Conservation (phyloP, 192 early-diverging fungal species). For the Entomortierella beljakovae region DNA sequence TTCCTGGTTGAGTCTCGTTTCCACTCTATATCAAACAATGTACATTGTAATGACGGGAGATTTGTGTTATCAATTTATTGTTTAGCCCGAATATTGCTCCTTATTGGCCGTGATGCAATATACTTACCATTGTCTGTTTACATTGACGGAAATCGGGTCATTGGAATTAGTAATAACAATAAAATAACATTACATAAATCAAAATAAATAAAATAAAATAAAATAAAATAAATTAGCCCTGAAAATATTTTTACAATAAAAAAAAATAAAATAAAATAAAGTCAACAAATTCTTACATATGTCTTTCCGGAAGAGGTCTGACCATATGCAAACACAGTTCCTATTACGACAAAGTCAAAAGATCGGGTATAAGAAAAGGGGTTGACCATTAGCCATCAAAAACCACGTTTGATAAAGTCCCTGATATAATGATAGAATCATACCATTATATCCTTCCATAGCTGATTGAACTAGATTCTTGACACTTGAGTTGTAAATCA, state of each 20-base stretch:
- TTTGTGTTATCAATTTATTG: too few species aligned
- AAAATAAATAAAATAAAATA: too few species aligned
- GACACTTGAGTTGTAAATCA: constrained; percentile 50
- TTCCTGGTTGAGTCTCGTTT: constrained; percentile 75
- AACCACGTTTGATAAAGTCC: too few species aligned
- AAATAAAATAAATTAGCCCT: too few species aligned
- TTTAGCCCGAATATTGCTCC: too few species aligned
- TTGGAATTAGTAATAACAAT: neutral
- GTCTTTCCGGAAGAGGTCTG: constrained; percentile 98
- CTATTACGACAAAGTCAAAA: constrained; percentile 47
- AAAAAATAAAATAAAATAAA: neutral
- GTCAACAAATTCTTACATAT: constrained; percentile 64
- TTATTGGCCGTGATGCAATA: too few species aligned
- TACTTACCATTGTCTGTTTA: neutral
- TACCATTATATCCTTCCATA: constrained; percentile 96
- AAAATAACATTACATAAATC: neutral
- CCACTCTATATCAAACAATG: constrained; percentile 66
- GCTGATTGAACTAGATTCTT: constrained; percentile 54
- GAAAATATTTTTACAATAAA: too few species aligned
- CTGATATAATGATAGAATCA: too few species aligned
- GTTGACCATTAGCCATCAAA: too few species aligned
- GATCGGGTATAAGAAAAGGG: neutral
- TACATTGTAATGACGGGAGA: too few species aligned
- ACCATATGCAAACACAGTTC: constrained; percentile 98
- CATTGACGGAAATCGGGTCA: neutral